These are phyloP conservation scores for Phytophthora hibernalis DNA, from an alignment of 352 stramenopile species.

Conservation along the genomic window DNA sequence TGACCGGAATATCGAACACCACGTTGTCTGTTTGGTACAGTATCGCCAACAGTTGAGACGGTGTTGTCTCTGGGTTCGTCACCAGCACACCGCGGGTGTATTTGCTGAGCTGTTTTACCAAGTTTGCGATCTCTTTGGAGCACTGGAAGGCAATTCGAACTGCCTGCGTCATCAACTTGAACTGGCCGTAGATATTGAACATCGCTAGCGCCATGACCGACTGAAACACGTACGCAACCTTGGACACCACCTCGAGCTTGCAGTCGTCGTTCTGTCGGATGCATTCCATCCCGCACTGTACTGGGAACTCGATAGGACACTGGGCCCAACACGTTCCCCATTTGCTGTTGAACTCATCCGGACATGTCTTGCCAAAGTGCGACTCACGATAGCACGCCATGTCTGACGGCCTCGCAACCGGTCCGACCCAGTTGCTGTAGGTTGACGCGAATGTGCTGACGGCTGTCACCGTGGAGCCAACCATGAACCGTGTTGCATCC, in stretches of 20 bases:
- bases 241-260: conserved; percentile 37
- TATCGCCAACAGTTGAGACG: conserved; percentile 37
- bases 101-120: conserved; percentile 34
- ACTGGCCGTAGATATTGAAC: conserved; percentile 40
- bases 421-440: conserved; percentile 25
- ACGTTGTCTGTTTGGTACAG: conserved; percentile 46
- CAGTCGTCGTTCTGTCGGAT: conserved; percentile 50
- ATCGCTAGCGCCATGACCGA: conserved; percentile 36
- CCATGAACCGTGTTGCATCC: neutral
- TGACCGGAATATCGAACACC: conserved; percentile 44
- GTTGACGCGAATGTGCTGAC: conserved; percentile 22
- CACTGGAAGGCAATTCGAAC: conserved; percentile 31
- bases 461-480: conserved; percentile 6
- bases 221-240: conserved; percentile 35
- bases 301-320: conserved; percentile 51
- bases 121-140: conserved; percentile 30
- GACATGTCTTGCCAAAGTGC: conserved; percentile 28
- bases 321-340: conserved; percentile 48
- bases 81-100: conserved; percentile 32
- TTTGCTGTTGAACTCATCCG: conserved; percentile 40
- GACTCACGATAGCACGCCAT: conserved; percentile 42
- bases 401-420: conserved; percentile 12
- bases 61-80: conserved; percentile 25
- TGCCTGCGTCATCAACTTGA: conserved; percentile 12
- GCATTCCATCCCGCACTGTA: conserved; percentile 58